Conservation (phyloP, 306 rosid genomes). For the Pueraria montana region DNA sequence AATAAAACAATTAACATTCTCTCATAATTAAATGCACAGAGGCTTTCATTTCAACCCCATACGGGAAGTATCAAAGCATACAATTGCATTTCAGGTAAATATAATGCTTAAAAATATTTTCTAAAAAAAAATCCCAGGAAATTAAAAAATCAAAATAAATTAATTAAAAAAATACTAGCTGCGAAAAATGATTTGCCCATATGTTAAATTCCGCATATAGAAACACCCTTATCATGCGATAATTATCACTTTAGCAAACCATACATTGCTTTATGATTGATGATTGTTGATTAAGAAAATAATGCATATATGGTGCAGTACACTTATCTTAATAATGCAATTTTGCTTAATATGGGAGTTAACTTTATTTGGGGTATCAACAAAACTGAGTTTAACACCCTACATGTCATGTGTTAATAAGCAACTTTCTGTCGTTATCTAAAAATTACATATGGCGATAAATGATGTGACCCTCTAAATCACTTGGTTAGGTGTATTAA, state of each 20-base stretch:
- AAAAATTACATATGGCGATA: not conserved
- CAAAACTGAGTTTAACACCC: conserved; percentile 45
- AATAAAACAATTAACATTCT: conserved; percentile 41
- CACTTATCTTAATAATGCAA: conserved; percentile 43
- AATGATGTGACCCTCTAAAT: conserved; percentile 47
- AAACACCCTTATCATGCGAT: conserved; percentile 11
- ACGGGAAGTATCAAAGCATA: not conserved
- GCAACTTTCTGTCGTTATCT: conserved; percentile 55
- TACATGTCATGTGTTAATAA: conserved; percentile 37
- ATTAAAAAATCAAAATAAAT: not conserved
- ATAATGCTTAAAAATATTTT: not conserved
- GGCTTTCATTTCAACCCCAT: conserved; percentile 21
- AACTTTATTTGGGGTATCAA: conserved; percentile 21
- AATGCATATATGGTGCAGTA: conserved; percentile 36
- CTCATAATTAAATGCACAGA: conserved; percentile 25
- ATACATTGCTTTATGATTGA: not conserved
- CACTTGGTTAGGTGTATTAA: conserved; percentile 29
- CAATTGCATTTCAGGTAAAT: not conserved
- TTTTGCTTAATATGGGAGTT: conserved; percentile 55
- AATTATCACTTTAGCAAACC: conserved; percentile 14
- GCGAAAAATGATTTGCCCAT: not conserved
- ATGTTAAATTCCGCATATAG: conserved; percentile 14
- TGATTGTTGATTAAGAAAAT: conserved; percentile 31
- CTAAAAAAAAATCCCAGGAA: not conserved
- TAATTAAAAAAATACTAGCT: not conserved